A percentile compares a stretch with the other conserved stretches of the same genome.
phyloP scores from a whole-genome alignment of 306 rosid genomes.

The Glycine latifolia region DNA sequence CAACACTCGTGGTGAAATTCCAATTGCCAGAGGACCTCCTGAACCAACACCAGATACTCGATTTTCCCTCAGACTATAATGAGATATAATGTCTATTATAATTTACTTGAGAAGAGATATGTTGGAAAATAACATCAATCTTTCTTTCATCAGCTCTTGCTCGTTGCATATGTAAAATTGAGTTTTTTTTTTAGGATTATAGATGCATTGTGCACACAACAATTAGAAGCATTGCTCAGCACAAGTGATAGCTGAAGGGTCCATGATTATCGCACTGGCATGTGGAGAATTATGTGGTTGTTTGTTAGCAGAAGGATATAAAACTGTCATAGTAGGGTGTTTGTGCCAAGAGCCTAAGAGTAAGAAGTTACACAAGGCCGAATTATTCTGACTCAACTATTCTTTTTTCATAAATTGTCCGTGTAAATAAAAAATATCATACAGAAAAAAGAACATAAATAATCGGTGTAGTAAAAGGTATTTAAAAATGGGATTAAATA shows the following conservation, averaged over 20 bases:
- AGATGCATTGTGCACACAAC: conserved; percentile 9
- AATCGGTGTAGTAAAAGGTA: not conserved
- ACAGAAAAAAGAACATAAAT: no score
- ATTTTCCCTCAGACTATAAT: conserved; percentile 9
- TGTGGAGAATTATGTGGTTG: conserved; percentile 21
- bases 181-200: conserved; percentile 11
- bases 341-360: no score
- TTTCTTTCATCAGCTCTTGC: no score
- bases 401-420: no score
- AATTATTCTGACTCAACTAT: not conserved
- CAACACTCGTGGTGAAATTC: conserved; percentile 53
- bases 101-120: not conserved
- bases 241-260: conserved; percentile 7
- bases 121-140: not conserved
- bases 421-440: no score
- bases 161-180: not conserved
- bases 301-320: not conserved
- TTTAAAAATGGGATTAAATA: no score
- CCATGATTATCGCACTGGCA: conserved; percentile 20
- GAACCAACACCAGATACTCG: conserved; percentile 45
- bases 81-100: not conserved
- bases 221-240: conserved; percentile 28
- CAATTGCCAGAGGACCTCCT: conserved; percentile 95
- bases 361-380: not conserved
- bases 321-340: no score